Conservation (phyloP, 176 grass and related monocot species). For the Pontederia crassipes region DNA sequence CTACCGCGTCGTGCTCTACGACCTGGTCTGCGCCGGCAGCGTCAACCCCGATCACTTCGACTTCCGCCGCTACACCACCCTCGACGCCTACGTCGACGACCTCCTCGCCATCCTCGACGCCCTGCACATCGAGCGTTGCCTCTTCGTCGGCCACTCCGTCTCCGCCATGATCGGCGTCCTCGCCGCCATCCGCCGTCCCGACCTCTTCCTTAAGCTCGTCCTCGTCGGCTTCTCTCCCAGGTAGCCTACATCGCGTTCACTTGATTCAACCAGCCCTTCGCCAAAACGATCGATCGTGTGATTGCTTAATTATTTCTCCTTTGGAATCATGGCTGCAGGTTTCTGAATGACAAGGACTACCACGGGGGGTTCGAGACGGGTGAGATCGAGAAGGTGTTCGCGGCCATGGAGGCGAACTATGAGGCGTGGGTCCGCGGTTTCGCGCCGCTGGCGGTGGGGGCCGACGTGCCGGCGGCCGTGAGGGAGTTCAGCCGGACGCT, state of each 20-base stretch:
- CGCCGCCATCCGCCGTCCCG: constrained; percentile 62
- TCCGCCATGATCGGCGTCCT: constrained; percentile 96
- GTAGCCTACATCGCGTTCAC: not conserved
- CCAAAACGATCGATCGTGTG: not conserved
- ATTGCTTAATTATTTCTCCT: not conserved
- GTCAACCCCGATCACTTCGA: constrained; percentile 92
- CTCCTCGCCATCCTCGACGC: constrained; percentile 63
- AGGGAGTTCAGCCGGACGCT: constrained; percentile 89
- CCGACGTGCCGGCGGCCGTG: constrained; percentile 77
- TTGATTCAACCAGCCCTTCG: no score
- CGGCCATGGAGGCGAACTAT: constrained; percentile 77
- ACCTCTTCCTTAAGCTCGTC: constrained; percentile 73
- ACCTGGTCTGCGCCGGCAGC: constrained; percentile 84
- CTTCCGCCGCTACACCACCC: constrained; percentile 60
- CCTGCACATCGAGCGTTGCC: constrained; percentile 52
- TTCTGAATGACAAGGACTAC: constrained; percentile 73
- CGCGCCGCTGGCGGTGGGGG: constrained; percentile 75
- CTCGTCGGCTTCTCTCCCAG: constrained; percentile 75
- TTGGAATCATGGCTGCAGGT: constrained; percentile 22
- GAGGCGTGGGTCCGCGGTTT: constrained; percentile 73
- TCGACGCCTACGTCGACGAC: constrained; percentile 79
- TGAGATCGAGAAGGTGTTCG: constrained; percentile 66
- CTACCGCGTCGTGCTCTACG: constrained; percentile 73
- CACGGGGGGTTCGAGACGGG: constrained; percentile 75
- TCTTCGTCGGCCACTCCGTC: constrained; percentile 82